Conservation (phyloP, 495 filamentous ascomycete species). For the Cercophora sp. region DNA sequence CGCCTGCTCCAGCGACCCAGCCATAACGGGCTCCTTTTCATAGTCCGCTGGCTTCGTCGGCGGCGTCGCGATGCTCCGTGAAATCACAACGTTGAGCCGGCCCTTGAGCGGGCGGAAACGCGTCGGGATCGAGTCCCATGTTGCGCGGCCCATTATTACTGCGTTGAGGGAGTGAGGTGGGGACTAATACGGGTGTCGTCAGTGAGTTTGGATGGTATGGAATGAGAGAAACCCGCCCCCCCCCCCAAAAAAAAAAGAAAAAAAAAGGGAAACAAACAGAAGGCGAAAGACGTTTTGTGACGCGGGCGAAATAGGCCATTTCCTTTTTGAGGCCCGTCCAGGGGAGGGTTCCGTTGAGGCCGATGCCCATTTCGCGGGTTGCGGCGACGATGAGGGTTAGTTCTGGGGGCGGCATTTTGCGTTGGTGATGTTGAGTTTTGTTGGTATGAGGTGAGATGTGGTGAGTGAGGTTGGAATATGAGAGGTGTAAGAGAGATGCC, state of each 20-base stretch:
- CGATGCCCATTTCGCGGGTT: slow-evolving; percentile 79
- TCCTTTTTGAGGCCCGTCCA: slow-evolving; percentile 85
- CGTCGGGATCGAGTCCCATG: slow-evolving; percentile 80
- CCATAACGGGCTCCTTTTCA: slow-evolving; percentile 19
- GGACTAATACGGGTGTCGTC: slow-evolving; percentile 12
- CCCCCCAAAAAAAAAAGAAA: neutral
- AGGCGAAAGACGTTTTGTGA: slow-evolving; percentile 63
- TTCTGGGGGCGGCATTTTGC: slow-evolving; percentile 37
- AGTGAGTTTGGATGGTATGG: no score
- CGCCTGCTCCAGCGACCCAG: slow-evolving; percentile 54
- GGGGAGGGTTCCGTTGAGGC: slow-evolving; percentile 70
- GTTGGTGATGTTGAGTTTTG: slow-evolving; percentile 9
- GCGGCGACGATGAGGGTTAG: slow-evolving; percentile 76
- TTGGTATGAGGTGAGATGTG: neutral
- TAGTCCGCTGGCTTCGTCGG: slow-evolving; percentile 5
- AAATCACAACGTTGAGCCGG: slow-evolving; percentile 72
- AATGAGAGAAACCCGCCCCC: no score
- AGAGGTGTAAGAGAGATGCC: neutral
- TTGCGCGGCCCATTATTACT: slow-evolving; percentile 96
- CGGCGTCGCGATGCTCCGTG: slow-evolving; percentile 13
- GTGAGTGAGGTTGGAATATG: neutral
- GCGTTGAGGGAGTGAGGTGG: slow-evolving; percentile 54
- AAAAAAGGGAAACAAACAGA: neutral
- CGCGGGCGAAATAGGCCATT: slow-evolving; percentile 90
- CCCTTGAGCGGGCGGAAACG: slow-evolving; percentile 74